A percentile compares a stretch with the other conserved stretches of the same genome.
These are phyloP conservation scores for Calamus simplicifolius DNA, from an alignment of 176 grass and related monocot species.

Conservation along the genomic window DNA sequence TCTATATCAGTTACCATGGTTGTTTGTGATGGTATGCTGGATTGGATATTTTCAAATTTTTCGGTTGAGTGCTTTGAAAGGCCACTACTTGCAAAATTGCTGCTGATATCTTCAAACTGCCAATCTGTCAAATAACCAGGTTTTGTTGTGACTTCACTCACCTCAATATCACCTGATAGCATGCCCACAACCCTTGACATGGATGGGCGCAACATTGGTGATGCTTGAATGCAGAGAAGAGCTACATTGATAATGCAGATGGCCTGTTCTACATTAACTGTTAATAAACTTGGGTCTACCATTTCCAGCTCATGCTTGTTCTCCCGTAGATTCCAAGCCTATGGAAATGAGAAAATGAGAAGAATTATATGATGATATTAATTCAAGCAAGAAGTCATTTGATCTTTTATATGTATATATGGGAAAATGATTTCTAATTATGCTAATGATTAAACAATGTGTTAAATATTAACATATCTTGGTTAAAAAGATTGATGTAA, in stretches of 20 bases:
- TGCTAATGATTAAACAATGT: no score
- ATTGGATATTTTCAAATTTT: no score
- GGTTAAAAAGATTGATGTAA: no score
- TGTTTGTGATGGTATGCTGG: no score
- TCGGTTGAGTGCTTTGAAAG: no score
- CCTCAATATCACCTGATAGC: conserved; percentile 7
- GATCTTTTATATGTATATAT: not conserved
- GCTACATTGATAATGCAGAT: conserved; percentile 23
- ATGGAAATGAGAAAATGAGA: not conserved
- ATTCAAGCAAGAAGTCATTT: not conserved
- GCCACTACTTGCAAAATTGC: no score
- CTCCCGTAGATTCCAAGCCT: conserved; percentile 33
- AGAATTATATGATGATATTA: not conserved
- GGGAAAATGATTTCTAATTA: no score
- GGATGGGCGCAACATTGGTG: not conserved
- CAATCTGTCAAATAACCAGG: no score
- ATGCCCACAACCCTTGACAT: conserved; percentile 16
- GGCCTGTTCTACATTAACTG: conserved; percentile 1
- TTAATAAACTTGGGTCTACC: conserved; percentile 14
- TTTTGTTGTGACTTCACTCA: not conserved
- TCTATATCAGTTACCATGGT: no score
- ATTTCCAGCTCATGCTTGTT: conserved; percentile 14
- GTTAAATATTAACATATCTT: no score
- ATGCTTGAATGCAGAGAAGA: conserved; percentile 30
- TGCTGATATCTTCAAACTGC: no score